Evolutionary conservation across 2,329 filamentous ascomycete species (phyloP), one percentile per base, ranked within the genome.

Genomic region (Nothopassalora personata): DNA sequence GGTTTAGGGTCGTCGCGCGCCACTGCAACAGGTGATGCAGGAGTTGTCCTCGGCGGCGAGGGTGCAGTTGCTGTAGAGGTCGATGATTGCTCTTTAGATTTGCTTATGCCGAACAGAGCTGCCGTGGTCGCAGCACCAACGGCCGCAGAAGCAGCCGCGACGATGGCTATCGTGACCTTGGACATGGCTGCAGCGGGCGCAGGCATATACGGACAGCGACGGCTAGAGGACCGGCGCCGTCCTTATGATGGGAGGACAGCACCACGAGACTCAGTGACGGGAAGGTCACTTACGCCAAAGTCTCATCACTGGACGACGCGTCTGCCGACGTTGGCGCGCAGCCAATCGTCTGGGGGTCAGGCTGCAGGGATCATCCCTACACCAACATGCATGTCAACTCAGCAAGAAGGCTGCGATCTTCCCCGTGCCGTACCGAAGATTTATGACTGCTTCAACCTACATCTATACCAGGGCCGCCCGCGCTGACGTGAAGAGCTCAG

Each of bases 41-140:
- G 70, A 56, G 57, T 69, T 60, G 63, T 73, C 56, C 64, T 62
- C 52, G 68, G 60, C 3, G 59, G 31, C 59, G 66, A 46, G 54
- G 67, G 34, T 18, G 75, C 74, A 8, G 73, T 71, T 51, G 59
- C 62, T 23, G 56, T 70, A 59, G 53, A 66, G 53, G 51, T 66
- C 52, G 8, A 67, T 57, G 58, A 72, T 67, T 68, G 62, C 54
- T 63, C 60, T 11, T 57, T 57, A 46, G 61, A 64, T 53, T 73
- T 74, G 55, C 68, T 64, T 5, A 70, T 62, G 28, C 75, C 75
- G 63, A 74, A 79, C 45, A 80, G 67, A 5, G 74, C 78, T 56
- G 78, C 79, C 46, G 78, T 80, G 34, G 76, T 75, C 66, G 76
- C 78, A 60, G 79, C 78, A 46, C 79, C 79, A 13, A 77, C 74